Conservation (phyloP, 78 protist species). For the Salpingoeca rosetta region DNA sequence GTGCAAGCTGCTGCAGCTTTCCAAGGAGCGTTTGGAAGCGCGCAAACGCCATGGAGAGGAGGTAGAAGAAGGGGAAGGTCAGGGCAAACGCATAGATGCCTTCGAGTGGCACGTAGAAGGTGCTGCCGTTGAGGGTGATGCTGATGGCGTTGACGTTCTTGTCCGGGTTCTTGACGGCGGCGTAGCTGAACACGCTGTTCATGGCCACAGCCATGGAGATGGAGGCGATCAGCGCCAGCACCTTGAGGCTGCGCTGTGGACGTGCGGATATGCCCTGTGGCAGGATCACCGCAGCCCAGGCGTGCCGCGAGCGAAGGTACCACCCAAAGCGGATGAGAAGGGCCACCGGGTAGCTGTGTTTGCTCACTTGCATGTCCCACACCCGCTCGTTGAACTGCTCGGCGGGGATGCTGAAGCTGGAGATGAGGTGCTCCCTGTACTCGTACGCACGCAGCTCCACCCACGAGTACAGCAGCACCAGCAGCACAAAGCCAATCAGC, state of each 20-base stretch:
- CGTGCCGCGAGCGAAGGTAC: background rate
- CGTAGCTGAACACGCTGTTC: background rate
- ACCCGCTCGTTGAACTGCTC: background rate
- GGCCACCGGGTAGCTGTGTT: background rate
- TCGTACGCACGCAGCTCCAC: background rate
- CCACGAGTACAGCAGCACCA: background rate
- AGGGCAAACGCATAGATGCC: background rate
- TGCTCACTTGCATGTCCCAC: too few species aligned
- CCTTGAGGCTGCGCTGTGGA: background rate
- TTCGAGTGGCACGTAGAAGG: background rate
- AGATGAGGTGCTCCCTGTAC: background rate
- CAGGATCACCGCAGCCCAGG: background rate
- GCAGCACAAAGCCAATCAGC: background rate
- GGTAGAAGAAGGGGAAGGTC: background rate
- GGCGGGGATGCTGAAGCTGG: background rate
- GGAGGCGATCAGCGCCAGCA: background rate
- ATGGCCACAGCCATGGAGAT: background rate
- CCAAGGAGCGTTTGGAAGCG: too few species aligned
- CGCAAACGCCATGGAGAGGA: background rate
- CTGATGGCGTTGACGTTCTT: background rate
- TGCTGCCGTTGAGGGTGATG: background rate
- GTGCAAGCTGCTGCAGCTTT: too few species aligned
- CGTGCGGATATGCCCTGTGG: background rate
- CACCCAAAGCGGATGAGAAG: background rate
- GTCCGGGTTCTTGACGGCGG: background rate